Conservation (phyloP, 306 rosid genomes). For the Cicer bijugum region DNA sequence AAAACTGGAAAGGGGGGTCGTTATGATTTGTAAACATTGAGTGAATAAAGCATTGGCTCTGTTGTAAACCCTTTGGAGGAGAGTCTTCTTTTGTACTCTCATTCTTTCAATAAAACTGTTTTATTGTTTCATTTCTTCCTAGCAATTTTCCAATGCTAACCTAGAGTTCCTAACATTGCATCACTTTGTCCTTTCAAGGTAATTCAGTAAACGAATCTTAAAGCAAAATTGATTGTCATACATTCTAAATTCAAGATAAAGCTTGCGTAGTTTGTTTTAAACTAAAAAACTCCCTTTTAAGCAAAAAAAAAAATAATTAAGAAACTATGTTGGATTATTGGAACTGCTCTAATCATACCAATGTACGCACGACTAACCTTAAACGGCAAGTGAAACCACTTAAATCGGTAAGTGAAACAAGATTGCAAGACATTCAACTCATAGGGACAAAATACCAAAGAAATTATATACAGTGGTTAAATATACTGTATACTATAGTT, state of each 20-base stretch:
- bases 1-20: background rate
- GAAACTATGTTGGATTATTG: background rate
- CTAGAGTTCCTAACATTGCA: conserved; percentile 10
- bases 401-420: conserved; percentile 1
- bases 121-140: background rate
- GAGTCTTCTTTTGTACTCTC: background rate
- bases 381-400: background rate
- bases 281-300: too few relatives aligned
- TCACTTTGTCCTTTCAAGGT: background rate
- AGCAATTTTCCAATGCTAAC: background rate
- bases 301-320: too few relatives aligned
- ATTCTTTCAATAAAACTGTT: background rate
- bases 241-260: background rate
- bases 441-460: background rate
- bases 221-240: background rate
- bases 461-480: background rate
- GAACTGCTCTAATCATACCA: conserved; percentile 15
- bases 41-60: background rate
- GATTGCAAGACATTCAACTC: background rate
- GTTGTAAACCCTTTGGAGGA: background rate
- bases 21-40: background rate
- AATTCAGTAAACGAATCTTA: background rate
- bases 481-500: background rate
- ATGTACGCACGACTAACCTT: conserved; percentile 16
- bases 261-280: background rate